Percentiles rank a stretch among this genome's conserved stretches.
Evolutionary conservation across 2,329 filamentous ascomycete genomes (phyloP).

Genomic region (Pezicula rhizophila): DNA sequence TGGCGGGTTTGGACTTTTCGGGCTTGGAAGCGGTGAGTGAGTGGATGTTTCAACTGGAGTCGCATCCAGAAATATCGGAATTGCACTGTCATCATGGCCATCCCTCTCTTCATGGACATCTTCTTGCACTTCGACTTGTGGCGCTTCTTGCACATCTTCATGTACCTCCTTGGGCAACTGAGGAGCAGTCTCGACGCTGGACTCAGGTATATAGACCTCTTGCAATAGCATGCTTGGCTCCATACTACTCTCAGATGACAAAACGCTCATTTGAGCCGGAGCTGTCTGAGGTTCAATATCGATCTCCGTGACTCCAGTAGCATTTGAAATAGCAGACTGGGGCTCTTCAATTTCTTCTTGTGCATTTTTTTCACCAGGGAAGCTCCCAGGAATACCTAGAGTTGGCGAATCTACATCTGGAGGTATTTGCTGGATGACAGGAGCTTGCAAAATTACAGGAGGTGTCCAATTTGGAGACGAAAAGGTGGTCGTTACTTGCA

Average conservation of each 20-base stretch:
- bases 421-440: too few species aligned
- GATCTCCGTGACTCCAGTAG: slow-evolving; percentile 62
- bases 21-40: background rate
- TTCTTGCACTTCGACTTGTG: too few species aligned
- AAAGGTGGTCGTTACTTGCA: slow-evolving; percentile 23
- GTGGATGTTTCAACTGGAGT: slow-evolving; percentile 7
- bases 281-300: slow-evolving; percentile 66
- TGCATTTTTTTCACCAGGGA: slow-evolving; percentile 31
- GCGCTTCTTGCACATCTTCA: too few species aligned
- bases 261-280: slow-evolving; percentile 24
- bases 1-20: slow-evolving; percentile 9
- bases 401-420: slow-evolving; percentile 51
- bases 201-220: slow-evolving; percentile 11
- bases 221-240: slow-evolving; percentile 16
- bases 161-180: background rate
- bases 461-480: slow-evolving; percentile 8
- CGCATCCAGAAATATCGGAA: slow-evolving; percentile 20
- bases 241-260: slow-evolving; percentile 5
- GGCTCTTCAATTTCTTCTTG: slow-evolving; percentile 43
- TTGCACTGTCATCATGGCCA: slow-evolving; percentile 15
- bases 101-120: too few species aligned
- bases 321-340: slow-evolving; percentile 51
- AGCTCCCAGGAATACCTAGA: slow-evolving; percentile 59
- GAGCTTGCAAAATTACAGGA: too few species aligned
- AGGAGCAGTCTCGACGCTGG: background rate